A percentile compares a stretch with the other conserved stretches of the same genome.
Conservation (phyloP, 2,329 filamentous ascomycete genomes). For the Macroventuria anomochaeta region DNA sequence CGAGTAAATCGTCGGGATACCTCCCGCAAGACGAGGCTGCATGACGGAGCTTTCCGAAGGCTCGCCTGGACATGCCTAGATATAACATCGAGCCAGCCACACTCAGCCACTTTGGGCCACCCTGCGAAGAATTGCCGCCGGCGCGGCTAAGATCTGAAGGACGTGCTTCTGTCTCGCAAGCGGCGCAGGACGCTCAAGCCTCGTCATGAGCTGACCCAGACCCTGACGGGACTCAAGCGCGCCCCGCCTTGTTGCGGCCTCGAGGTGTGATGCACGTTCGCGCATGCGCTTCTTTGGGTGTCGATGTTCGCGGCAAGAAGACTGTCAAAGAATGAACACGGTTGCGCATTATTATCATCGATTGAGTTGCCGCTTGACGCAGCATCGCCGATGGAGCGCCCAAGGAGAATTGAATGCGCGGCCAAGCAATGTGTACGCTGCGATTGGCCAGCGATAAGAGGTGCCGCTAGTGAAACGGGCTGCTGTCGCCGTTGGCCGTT, state of each 20-base stretch:
- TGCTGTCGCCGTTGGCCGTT: conserved; percentile 9
- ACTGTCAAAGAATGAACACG: not conserved
- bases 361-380: conserved; percentile 4
- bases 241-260: not conserved
- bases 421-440: conserved; percentile 6
- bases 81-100: not conserved
- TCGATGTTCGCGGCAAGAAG: conserved; percentile 5
- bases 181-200: not conserved
- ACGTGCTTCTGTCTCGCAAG: not conserved
- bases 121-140: conserved; percentile 8
- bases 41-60: conserved; percentile 2
- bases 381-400: conserved; percentile 5
- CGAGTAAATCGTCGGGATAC: not conserved
- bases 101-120: conserved; percentile 7
- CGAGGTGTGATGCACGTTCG: not conserved
- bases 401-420: conserved; percentile 19
- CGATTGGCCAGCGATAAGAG: conserved; percentile 41
- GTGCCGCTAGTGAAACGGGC: conserved; percentile 6
- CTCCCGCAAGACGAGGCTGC: not conserved
- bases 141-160: not conserved
- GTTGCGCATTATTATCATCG: not conserved
- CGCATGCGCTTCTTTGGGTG: not conserved
- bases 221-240: conserved; percentile 4
- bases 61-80: conserved; percentile 3
- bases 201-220: conserved; percentile 5